Evolutionary conservation across 345 rosid species (phyloP), one percentile per base, ranked within the genome.

Genomic region (Bretschneidera sinensis): DNA sequence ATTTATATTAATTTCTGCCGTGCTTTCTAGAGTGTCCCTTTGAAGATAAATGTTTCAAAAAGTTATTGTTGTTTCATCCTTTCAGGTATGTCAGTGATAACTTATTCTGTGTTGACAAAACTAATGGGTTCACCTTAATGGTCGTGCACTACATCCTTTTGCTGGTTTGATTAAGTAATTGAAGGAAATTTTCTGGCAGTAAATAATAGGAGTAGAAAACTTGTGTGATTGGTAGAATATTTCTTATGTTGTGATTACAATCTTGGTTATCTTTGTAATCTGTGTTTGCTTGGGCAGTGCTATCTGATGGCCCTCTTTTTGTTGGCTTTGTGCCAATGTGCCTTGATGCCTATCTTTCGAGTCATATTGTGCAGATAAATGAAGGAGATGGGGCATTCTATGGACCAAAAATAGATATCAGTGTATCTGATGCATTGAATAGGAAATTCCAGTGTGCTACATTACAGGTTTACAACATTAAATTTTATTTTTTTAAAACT

Each of bases 331-430:
- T n/a, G n/a, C n/a, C n/a, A n/a, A n/a, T n/a, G n/a, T n/a, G n/a
- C n/a, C n/a, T n/a, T n/a, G 57, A 56, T 34, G 48, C 59, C 62
- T 33, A 55, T 52, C 16, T 23, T 21, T 2, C 19, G 9, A 48
- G 61, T 57, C 43, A 51, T 55, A 33, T 54, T 73, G 65, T 51
- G 59, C 87, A 95, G 99, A 68, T 86, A 54, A 72, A 90, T 66
- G 95, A 86, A 75, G 99, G 88, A 35, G 97, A 94, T 75, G 97
- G 99, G 28, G 99, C 99, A 61, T 94, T 94, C 67, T 94, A 94
- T 72, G 99, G 99, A 54, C 99, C 99, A 7, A 94, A 94, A 78
- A 94, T 94, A 69, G 99, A 94, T 68, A 94, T 90, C 56, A 91
- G 96, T 53, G 97, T 95, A 43, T 94, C 96, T 59, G 97, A 90